Evolutionary conservation across 2,329 filamentous ascomycete genomes (phyloP).

Genomic region (Mycosphaerella sp.): DNA sequence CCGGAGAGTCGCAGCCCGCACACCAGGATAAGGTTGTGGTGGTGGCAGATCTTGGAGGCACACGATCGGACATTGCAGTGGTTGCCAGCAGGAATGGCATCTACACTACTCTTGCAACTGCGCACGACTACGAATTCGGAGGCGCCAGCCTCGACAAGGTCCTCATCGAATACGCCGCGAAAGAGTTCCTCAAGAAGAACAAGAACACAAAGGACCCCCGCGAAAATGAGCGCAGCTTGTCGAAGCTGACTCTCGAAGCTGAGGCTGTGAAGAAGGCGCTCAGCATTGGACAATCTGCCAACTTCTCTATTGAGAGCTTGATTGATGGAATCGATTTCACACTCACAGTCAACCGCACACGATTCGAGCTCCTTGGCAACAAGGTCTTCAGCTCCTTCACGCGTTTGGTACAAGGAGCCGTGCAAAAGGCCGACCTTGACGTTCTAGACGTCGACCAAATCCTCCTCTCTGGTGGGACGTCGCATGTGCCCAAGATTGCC

Average conservation of each 20-base stretch:
- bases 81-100: constrained; percentile 88
- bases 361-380: constrained; percentile 81
- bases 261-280: constrained; percentile 90
- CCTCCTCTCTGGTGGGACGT: constrained; percentile 83
- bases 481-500: constrained; percentile 90
- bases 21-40: constrained; percentile 81
- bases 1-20: constrained; percentile 58
- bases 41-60: constrained; percentile 88
- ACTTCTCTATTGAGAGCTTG: constrained; percentile 88
- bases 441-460: constrained; percentile 91
- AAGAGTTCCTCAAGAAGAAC: constrained; percentile 99
- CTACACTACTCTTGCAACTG: constrained; percentile 89
- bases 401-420: constrained; percentile 71
- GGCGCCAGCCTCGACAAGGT: constrained; percentile 82
- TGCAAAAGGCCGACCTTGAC: constrained; percentile 90
- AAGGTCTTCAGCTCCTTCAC: constrained; percentile 87
- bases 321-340: constrained; percentile 85
- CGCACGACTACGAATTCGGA: constrained; percentile 91
- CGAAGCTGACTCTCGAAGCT: constrained; percentile 87
- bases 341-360: constrained; percentile 82
- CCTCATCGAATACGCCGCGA: constrained; percentile 92
- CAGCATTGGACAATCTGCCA: constrained; percentile 78
- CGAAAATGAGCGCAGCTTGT: constrained; percentile 70
- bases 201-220: constrained; percentile 67
- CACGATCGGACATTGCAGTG: constrained; percentile 83